A percentile compares a stretch with the other conserved stretches of the same genome.
These are phyloP conservation scores for Nemania sp. DNA, from an alignment of 2,329 filamentous ascomycete species.

Conservation along the genomic window DNA sequence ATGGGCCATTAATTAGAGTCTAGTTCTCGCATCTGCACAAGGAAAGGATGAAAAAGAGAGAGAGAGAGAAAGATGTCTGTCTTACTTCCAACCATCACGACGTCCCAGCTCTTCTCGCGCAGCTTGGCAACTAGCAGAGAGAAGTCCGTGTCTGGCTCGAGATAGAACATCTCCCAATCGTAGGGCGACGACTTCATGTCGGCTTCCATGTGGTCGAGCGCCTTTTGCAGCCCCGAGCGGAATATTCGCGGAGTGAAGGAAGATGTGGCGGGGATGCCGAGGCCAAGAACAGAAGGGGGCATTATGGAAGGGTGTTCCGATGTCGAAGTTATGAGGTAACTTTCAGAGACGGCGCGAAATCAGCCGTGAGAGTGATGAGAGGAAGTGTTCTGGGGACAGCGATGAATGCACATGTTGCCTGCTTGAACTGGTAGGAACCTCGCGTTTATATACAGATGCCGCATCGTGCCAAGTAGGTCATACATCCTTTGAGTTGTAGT, in stretches of 20 bases:
- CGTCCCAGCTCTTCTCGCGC: background rate
- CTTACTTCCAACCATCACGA: background rate
- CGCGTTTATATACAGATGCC: background rate
- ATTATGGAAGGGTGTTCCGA: background rate
- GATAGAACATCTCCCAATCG: background rate
- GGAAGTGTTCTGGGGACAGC: background rate
- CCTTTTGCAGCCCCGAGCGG: background rate
- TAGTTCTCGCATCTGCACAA: background rate
- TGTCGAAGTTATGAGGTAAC: background rate
- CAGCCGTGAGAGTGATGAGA: background rate
- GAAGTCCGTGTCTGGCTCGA: background rate
- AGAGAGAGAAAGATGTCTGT: no score
- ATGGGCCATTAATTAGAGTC: background rate
- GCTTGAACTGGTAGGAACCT: background rate
- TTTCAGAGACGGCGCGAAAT: background rate
- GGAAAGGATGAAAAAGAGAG: background rate
- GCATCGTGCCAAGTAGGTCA: background rate
- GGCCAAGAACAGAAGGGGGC: background rate
- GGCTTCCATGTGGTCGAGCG: background rate
- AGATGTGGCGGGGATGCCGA: background rate
- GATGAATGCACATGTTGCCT: background rate
- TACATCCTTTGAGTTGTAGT: background rate
- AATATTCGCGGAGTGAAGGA: background rate
- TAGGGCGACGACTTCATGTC: background rate
- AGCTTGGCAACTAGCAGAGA: background rate